A percentile compares a stretch with the other conserved stretches of the same genome.
Evolutionary conservation across 495 filamentous ascomycete species (phyloP).

Genomic region (Aspergillus sparsus): DNA sequence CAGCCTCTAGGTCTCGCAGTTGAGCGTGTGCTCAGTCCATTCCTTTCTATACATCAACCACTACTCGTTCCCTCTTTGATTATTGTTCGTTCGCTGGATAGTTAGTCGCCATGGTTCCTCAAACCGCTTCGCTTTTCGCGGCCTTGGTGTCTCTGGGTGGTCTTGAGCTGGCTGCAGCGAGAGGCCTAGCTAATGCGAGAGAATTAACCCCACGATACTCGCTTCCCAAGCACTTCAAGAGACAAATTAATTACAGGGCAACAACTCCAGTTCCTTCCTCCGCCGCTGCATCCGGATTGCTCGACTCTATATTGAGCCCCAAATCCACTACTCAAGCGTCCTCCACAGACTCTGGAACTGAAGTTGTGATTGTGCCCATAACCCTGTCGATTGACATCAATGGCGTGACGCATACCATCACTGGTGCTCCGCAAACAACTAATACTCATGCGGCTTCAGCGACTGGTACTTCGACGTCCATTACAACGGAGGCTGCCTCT

Average conservation of each 20-base stretch:
- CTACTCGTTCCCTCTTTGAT: conserved; percentile 21
- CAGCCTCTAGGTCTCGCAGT: conserved; percentile 5
- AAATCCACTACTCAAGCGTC: conserved; percentile 17
- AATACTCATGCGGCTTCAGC: conserved; percentile 6
- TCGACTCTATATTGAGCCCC: conserved; percentile 9
- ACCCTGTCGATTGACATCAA: conserved; percentile 31
- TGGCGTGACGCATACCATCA: conserved; percentile 31
- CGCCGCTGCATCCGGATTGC: neutral
- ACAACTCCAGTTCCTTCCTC: conserved; percentile 5
- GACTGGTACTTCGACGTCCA: conserved; percentile 12
- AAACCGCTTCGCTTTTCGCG: conserved; percentile 32
- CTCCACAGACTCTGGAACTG: conserved; percentile 21
- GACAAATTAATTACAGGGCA: conserved; percentile 33
- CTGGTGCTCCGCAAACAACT: conserved; percentile 13
- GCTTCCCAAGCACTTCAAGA: conserved; percentile 49
- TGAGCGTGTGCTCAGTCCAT: conserved; percentile 32
- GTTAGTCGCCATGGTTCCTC: conserved; percentile 34
- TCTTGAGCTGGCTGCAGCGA: conserved; percentile 38
- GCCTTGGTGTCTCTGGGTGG: conserved; percentile 39
- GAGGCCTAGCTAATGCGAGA: conserved; percentile 36
- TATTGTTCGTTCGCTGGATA: conserved; percentile 27
- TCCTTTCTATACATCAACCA: conserved; percentile 21
- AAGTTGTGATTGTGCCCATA: conserved; percentile 28
- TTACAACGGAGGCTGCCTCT: conserved; percentile 9
- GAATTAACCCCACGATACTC: conserved; percentile 48